Evolutionary conservation across 306 rosid species (phyloP), one percentile per base, ranked within the genome.

Genomic region (Medicago ruthenica): DNA sequence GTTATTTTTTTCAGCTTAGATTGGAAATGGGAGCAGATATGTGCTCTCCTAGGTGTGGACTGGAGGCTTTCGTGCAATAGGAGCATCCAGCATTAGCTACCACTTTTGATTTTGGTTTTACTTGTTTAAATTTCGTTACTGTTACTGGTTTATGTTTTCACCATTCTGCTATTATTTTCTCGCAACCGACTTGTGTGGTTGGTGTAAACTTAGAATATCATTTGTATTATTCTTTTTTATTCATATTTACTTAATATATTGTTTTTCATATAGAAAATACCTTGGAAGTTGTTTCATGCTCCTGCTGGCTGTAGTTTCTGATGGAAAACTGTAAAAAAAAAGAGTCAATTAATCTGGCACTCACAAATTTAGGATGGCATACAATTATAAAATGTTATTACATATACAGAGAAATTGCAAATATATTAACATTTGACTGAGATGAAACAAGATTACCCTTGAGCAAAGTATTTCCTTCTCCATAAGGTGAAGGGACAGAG

Each of bases 11-110:
- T 18, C 58, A 22, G 80, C 83, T 80, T 77, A 39, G 71, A 14
- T 74, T 63, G 61, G 80, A 75, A 47, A 41, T 67, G 64, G 78
- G 76, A 65, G 73, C 45, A 10, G 64, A 81, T 71, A 67, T 62
- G 76, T 62, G 76, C 77, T 79, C 70, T 73, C 74, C 81, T 81
- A 39, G 79, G 70, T 76, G 71, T 61, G 67, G 67, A 61, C 65
- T 67, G 71, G 76, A 80, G 77, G 68, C 73, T 5, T 77, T 71
- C 53, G 80, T 80, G 68, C 73, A 45, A 51, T 42, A 82, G 83
- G 76, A 79, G 81, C 65, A 42, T 67, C 79, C 60, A 70, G 70
- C 73, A 73, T 54, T 80, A 65, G 76, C 73, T 76, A 48, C 73
- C 42, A 39, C 67, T 55, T 17, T 79, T 36, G n/a, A 27, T 74